phyloP scores from a whole-genome alignment of 345 rosid genomes.

The Pistacia vera region DNA sequence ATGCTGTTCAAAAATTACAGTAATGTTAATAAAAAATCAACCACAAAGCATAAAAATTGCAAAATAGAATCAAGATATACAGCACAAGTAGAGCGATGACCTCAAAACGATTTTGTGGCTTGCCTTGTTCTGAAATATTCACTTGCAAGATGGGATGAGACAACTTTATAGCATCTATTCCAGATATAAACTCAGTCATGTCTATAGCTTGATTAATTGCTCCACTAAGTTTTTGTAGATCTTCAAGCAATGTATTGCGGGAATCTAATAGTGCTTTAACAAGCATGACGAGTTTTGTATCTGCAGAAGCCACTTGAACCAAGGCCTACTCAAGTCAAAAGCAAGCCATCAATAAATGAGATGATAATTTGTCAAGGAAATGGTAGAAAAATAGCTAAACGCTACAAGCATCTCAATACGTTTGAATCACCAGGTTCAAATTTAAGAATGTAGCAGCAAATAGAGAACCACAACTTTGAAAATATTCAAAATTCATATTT shows the following conservation, averaged over 20 bases:
- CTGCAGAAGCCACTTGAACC: constrained; percentile 44
- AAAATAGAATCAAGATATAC: constrained; percentile 12
- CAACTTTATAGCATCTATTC: constrained; percentile 47
- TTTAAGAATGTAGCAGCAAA: neutral
- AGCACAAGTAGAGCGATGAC: constrained; percentile 59
- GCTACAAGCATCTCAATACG: neutral
- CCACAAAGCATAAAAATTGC: constrained; percentile 12
- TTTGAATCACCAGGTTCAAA: neutral
- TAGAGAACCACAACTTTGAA: neutral
- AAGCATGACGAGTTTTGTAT: constrained; percentile 46
- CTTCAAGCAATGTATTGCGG: constrained; percentile 63
- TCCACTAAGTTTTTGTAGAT: constrained; percentile 65
- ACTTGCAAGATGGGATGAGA: constrained; percentile 39
- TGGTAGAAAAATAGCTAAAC: constrained; percentile 8
- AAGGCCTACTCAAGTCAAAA: constrained; percentile 53
- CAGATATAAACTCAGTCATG: constrained; percentile 54
- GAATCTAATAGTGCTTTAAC: constrained; percentile 73
- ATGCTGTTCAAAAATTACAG: constrained; percentile 47
- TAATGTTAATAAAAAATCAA: constrained; percentile 13
- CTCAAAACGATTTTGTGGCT: constrained; percentile 72
- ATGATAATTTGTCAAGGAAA: constrained; percentile 6
- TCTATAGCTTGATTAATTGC: constrained; percentile 52
- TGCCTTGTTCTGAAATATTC: constrained; percentile 59
- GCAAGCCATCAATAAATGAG: constrained; percentile 20
- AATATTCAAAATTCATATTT: neutral